Base-by-base conservation (phyloP, 1,284 basidiomycete species). In the Fomitopsis palustris region DNA sequence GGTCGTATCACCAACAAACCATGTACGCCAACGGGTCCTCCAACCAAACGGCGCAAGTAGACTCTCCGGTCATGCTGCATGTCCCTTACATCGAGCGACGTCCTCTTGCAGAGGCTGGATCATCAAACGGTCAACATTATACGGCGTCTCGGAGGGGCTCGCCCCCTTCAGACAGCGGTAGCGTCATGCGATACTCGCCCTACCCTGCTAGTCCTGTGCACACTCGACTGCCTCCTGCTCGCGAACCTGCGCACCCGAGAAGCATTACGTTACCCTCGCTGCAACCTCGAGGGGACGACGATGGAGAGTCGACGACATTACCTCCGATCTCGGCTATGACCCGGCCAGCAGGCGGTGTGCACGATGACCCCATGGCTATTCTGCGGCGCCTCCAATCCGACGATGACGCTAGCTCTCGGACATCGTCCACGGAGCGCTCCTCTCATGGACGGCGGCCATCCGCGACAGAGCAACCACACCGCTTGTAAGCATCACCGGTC, bases 281-380 rank as follows among this genome's bases (percentile, higher is more conserved):
- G 19, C 47, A 61, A 14, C 56, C 60, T 68, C 4, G 70, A 63
- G 9, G 70, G 68, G 23, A 55, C 17, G 10, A 54, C 55, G 29
- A 49, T 41, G 23, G 56, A 12, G 78, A 79, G 41, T 72, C 74
- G 14, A 81, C 87, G 51, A 79, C 72, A 25, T 72, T 87, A 3
- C 79, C 85, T 10, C 84, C 83, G 0, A 89, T 90, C 60, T 85
- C 87, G 4, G 81, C 84, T 0, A 72, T 90, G 64, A 82, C 83
- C 61, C 69, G 82, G 47, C 75, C 81, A 14, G 80, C 81, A 3
- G 72, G 81, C 21, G 73, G 77, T 43, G 75, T 76, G 29, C 49
- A 52, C 1, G 77, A 80, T 43, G 85, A 88, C 66, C 83, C 86
- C 1, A 81, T 83, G 12, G 81, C 85, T 7, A 86, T 90, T 2